phyloP scores from a whole-genome alignment of 2,329 filamentous ascomycete genomes.

The Fusarium pseudoanthophilum region DNA sequence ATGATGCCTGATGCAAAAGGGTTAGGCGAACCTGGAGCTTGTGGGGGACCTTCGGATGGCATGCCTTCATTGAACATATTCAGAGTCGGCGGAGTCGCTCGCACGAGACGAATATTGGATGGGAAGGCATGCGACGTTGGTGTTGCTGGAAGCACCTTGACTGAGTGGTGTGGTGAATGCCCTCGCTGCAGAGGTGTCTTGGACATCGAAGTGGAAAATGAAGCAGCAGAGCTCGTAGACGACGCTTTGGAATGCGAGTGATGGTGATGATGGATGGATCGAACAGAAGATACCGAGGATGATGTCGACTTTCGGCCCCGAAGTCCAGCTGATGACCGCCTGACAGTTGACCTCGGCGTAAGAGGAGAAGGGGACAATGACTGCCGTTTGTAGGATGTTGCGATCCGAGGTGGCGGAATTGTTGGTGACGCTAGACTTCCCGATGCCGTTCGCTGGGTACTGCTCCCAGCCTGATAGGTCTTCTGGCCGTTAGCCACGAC shows the following conservation, averaged over 20 bases:
- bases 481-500: constrained; percentile 64
- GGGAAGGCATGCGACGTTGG: constrained; percentile 81
- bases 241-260: constrained; percentile 94
- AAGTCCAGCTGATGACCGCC: constrained; percentile 83
- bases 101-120: constrained; percentile 84
- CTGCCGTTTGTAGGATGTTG: constrained; percentile 71
- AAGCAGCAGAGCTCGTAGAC: constrained; percentile 85
- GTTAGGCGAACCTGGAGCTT: constrained; percentile 64
- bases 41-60: constrained; percentile 53
- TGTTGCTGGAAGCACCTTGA: constrained; percentile 94
- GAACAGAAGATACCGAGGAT: constrained; percentile 91
- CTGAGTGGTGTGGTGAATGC: constrained; percentile 85
- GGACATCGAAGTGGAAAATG: constrained; percentile 75
- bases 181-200: constrained; percentile 71
- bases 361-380: constrained; percentile 88
- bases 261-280: constrained; percentile 87
- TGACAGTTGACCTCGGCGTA: constrained; percentile 87
- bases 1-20: constrained; percentile 72
- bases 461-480: constrained; percentile 26
- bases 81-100: constrained; percentile 64
- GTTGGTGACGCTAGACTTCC: constrained; percentile 44
- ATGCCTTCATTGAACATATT: constrained; percentile 69
- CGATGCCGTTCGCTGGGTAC: constrained; percentile 38
- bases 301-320: constrained; percentile 95
- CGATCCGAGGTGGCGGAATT: constrained; percentile 46